A percentile compares a stretch with the other conserved stretches of the same genome.
These are phyloP conservation scores for Arthrobotrys sphaeroides DNA, from an alignment of 2,329 filamentous ascomycete genomes.

Conservation along the genomic window DNA sequence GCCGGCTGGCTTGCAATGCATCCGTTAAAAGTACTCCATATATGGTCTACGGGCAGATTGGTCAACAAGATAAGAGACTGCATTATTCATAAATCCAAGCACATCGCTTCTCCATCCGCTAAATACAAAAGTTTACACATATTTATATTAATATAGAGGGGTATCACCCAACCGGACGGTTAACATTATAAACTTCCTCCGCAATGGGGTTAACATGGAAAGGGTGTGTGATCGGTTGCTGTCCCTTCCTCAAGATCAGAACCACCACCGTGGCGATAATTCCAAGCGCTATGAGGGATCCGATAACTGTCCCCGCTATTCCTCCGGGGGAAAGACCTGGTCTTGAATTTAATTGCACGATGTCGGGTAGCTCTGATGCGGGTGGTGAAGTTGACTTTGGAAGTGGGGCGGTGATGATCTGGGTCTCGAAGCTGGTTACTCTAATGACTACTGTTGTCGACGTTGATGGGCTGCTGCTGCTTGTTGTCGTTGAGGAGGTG, in stretches of 20 bases:
- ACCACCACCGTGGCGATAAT: not conserved
- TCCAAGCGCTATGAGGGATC: not conserved
- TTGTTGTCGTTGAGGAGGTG: not conserved
- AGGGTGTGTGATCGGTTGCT: not conserved
- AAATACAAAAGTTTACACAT: no score
- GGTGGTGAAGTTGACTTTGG: not conserved
- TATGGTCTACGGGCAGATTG: no score
- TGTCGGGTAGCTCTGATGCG: not conserved
- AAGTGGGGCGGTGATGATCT: not conserved
- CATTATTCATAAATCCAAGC: no score
- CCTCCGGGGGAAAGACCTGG: not conserved
- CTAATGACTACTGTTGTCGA: not conserved
- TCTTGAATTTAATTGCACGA: not conserved
- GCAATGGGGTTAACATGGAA: not conserved
- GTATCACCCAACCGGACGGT: not conserved
- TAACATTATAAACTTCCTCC: not conserved
- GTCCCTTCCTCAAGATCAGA: not conserved
- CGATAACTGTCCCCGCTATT: not conserved
- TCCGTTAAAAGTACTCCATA: no score
- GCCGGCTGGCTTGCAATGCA: no score
- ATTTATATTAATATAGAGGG: no score
- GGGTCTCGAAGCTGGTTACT: not conserved
- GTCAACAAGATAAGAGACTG: no score
- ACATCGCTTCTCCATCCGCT: no score
- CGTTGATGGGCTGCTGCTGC: no score